Base-by-base conservation (phyloP, 2,329 filamentous ascomycete genomes). In the Xylaria sp. region DNA sequence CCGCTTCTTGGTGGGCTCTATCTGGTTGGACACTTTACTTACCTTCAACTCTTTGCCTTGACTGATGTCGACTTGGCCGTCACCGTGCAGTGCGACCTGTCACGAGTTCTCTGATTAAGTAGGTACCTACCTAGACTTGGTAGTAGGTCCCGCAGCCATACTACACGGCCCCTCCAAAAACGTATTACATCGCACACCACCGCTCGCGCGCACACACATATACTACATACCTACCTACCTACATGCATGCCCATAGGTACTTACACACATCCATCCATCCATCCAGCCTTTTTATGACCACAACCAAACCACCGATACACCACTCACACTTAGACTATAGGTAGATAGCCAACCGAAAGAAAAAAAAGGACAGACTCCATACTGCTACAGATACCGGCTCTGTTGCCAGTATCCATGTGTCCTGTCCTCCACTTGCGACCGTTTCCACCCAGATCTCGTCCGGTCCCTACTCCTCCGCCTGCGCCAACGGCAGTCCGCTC, bases 371-470 rank as follows among this genome's bases (percentile, higher is more conserved):
- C 56, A 15, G 56, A 46, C 41, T 44, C 20, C 25, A 23, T 54
- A 62, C 48, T 41, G 20, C 65, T 48, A n/a, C 52, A 44, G n/a
- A 25, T 28, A 56, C 25, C 32, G 56, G 44, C 63, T 20, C 32
- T 8, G 32, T 25, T 50, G 20, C 51, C 37, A 23, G 37, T 4
- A 18, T 68, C 50, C 39, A 68, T 68, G 68, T 55, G 55, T 46
- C 28, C 41, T 54, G 55, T 46, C 39, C 41, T 54, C 62, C 39
- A 37, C 23, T 67, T 69, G 66, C 69, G 69, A 71, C 63, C 57
- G 34, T 60, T 46, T 57, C 62, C 15, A 48, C 56, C 48, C 64
- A 56, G 67, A 41, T 59, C 55, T 32, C 32, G 2, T 28, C 34
- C 60, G 15, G 32, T 28, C 41, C 46, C 23, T 44, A 23, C 50